Percentiles rank a stretch among this genome's conserved stretches.
phyloP scores from a whole-genome alignment of 2,329 filamentous ascomycete species.

The Harringtonia aguacate region DNA sequence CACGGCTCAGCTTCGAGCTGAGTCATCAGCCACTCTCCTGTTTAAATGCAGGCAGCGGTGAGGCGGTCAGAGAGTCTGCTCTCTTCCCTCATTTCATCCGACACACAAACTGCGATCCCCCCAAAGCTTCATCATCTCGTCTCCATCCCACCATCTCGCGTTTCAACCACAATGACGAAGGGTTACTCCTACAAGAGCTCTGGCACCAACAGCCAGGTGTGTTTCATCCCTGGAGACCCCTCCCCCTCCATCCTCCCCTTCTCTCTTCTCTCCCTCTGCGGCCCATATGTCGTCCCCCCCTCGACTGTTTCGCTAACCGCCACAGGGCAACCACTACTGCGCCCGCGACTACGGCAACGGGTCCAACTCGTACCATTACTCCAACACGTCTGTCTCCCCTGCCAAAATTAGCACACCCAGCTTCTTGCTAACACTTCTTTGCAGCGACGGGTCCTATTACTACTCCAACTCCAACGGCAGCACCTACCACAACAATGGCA shows the following conservation, averaged over 20 bases:
- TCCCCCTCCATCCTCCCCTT: neutral
- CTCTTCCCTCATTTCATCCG: no score
- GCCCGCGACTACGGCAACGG: slow-evolving; percentile 53
- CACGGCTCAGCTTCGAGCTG: no score
- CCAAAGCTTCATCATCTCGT: no score
- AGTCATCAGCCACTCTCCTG: no score
- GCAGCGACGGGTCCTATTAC: slow-evolving; percentile 58
- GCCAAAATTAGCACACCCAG: neutral
- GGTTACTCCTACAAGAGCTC: slow-evolving; percentile 33
- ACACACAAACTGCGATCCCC: no score
- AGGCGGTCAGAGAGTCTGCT: no score
- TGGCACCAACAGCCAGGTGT: slow-evolving; percentile 54
- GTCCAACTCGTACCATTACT: slow-evolving; percentile 57
- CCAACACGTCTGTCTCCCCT: slow-evolving; percentile 38
- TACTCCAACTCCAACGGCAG: slow-evolving; percentile 60
- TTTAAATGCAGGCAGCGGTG: no score
- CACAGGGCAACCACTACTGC: slow-evolving; percentile 60
- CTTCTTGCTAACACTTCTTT: neutral
- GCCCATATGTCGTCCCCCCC: no score
- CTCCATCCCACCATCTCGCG: no score
- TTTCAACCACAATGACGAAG: slow-evolving; percentile 11
- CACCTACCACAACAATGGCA: slow-evolving; percentile 55
- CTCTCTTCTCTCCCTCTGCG: neutral
- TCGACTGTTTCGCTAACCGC: no score
- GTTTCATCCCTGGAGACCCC: slow-evolving; percentile 3